Evolutionary conservation across 176 grass and related monocot genomes (phyloP).

Genomic region (Otatea glauca): DNA sequence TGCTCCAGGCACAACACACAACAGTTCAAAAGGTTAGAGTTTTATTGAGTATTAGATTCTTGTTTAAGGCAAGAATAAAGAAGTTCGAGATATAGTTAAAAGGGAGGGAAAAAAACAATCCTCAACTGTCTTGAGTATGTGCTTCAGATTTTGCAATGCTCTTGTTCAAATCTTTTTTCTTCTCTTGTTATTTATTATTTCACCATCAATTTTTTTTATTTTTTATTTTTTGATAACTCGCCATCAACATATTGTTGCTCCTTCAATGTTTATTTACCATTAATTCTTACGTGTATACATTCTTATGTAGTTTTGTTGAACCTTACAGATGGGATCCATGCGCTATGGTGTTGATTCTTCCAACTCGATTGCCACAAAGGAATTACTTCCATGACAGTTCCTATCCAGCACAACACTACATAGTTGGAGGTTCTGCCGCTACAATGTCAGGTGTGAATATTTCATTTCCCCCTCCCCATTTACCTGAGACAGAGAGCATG

Average conservation of each 20-base stretch:
- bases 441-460: conserved; percentile 12
- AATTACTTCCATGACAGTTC: background rate
- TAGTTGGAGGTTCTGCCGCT: background rate
- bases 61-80: background rate
- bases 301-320: background rate
- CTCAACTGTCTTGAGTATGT: background rate
- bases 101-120: background rate
- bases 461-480: background rate
- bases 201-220: background rate
- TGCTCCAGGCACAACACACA: background rate
- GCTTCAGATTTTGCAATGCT: conserved; percentile 2
- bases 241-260: background rate
- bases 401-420: background rate
- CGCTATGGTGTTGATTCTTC: conserved; percentile 8
- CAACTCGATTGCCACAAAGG: background rate
- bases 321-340: background rate
- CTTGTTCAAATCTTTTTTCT: background rate
- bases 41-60: background rate
- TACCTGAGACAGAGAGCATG: background rate
- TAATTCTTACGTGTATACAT: background rate
- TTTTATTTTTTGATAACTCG: background rate
- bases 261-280: background rate
- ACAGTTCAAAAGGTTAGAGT: background rate
- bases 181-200: background rate
- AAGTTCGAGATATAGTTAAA: no score